Evolutionary conservation across 1,284 basidiomycete genomes (phyloP).

Genomic region (Lentinula novae-zelandiae): DNA sequence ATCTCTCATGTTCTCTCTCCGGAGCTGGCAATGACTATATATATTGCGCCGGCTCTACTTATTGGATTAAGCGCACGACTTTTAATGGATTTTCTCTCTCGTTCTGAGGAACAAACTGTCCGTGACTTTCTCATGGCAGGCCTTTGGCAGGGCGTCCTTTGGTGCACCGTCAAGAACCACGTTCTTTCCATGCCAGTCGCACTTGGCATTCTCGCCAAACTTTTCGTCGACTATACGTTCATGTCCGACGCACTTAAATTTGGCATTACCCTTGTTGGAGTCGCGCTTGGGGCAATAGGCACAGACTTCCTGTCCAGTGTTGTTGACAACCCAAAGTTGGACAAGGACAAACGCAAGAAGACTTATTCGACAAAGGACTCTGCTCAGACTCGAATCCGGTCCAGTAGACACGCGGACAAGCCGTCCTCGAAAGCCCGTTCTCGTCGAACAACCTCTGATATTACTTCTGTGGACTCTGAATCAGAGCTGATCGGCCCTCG

Average conservation of each 20-base stretch:
- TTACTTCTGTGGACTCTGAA: slow-evolving; percentile 57
- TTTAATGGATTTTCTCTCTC: slow-evolving; percentile 52
- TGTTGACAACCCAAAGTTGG: slow-evolving; percentile 40
- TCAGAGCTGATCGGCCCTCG: slow-evolving; percentile 58
- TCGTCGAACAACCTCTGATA: slow-evolving; percentile 33
- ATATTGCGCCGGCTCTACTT: slow-evolving; percentile 43
- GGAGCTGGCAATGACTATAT: slow-evolving; percentile 28
- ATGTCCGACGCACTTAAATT: slow-evolving; percentile 48
- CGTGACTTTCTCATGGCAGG: slow-evolving; percentile 64
- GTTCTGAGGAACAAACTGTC: slow-evolving; percentile 40
- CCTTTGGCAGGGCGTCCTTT: slow-evolving; percentile 71
- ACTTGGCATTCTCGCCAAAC: slow-evolving; percentile 54
- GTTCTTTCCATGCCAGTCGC: slow-evolving; percentile 52
- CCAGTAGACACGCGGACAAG: slow-evolving; percentile 6
- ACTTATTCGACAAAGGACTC: slow-evolving; percentile 6
- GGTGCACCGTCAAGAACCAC: slow-evolving; percentile 56
- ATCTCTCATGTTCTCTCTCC: slow-evolving; percentile 11
- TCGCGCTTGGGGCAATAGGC: slow-evolving; percentile 58
- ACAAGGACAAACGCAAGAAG: slow-evolving; percentile 10
- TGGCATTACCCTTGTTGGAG: slow-evolving; percentile 56
- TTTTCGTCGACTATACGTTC: slow-evolving; percentile 55
- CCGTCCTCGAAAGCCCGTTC: slow-evolving; percentile 20
- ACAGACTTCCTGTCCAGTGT: slow-evolving; percentile 64
- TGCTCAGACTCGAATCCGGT: slow-evolving; percentile 12
- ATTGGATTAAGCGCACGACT: slow-evolving; percentile 67